phyloP scores from a whole-genome alignment of 129 eudicot species.

The Flaveria brownii region DNA sequence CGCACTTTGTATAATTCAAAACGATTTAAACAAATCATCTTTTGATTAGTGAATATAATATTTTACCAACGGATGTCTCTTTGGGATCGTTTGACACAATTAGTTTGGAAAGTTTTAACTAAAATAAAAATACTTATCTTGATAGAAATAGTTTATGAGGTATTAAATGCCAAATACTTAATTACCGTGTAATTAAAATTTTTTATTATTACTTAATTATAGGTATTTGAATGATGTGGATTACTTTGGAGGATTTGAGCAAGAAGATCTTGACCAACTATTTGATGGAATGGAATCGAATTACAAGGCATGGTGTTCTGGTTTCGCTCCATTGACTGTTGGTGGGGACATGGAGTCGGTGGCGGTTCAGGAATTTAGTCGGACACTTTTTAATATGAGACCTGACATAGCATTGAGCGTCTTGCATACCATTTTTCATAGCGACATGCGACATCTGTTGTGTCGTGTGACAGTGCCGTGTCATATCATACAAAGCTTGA shows the following conservation, averaged over 20 bases:
- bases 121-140: too few relatives aligned
- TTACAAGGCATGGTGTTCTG: conserved; percentile 90
- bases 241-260: conserved; percentile 92
- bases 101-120: too few relatives aligned
- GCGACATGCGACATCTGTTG: conserved; percentile 69
- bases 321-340: conserved; percentile 82
- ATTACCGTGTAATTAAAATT: too few relatives aligned
- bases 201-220: background rate
- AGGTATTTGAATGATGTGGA: conserved; percentile 90
- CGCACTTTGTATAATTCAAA: too few relatives aligned
- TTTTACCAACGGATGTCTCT: too few relatives aligned
- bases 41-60: too few relatives aligned
- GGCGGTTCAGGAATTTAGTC: conserved; percentile 87
- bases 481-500: conserved; percentile 91
- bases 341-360: conserved; percentile 92
- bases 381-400: conserved; percentile 92
- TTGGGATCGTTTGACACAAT: too few relatives aligned
- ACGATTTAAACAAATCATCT: too few relatives aligned
- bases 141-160: too few relatives aligned
- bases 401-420: conserved; percentile 91
- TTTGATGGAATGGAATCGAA: conserved; percentile 77
- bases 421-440: conserved; percentile 68
- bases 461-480: conserved; percentile 76
- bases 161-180: too few relatives aligned
- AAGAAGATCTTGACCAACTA: conserved; percentile 72